Conservation (phyloP, 2,329 filamentous ascomycete species). For the Bipolaris victoriae region DNA sequence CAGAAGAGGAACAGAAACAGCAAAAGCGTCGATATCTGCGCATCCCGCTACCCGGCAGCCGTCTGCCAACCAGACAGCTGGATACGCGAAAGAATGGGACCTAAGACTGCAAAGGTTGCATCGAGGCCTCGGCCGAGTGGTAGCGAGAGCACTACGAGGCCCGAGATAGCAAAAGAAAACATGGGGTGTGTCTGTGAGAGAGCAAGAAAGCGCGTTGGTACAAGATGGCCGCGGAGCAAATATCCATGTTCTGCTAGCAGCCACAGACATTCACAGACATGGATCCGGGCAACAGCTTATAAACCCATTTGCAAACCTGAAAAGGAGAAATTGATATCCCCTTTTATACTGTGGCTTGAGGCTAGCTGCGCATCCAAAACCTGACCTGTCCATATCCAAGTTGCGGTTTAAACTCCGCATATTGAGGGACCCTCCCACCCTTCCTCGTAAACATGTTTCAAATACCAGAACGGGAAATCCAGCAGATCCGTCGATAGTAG, state of each 20-base stretch:
- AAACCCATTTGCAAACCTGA: too few relatives aligned
- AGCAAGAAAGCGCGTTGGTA: too few relatives aligned
- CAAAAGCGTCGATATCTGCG: conserved; percentile 4
- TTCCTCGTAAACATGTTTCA: not conserved
- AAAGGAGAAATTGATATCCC: too few relatives aligned
- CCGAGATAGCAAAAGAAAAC: not conserved
- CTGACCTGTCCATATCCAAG: not conserved
- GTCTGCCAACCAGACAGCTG: conserved; percentile 3
- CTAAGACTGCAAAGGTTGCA: not conserved
- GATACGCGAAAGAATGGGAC: not conserved
- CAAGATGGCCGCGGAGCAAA: too few relatives aligned
- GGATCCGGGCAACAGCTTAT: too few relatives aligned
- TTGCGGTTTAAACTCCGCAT: not conserved
- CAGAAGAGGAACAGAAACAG: conserved; percentile 4
- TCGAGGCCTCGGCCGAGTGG: not conserved
- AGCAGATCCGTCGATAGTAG: not conserved
- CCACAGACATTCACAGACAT: too few relatives aligned
- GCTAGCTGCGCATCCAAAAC: not conserved
- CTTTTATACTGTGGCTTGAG: too few relatives aligned
- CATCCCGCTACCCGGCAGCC: conserved; percentile 7
- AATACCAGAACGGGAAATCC: not conserved
- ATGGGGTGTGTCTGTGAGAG: not conserved
- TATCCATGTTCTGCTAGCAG: too few relatives aligned
- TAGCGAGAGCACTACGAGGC: not conserved
- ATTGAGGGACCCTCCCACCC: not conserved